Evolutionary conservation across 768 basidiomycete species (phyloP), one percentile per base, ranked within the genome.

Genomic region (Ephemerocybe angulata): DNA sequence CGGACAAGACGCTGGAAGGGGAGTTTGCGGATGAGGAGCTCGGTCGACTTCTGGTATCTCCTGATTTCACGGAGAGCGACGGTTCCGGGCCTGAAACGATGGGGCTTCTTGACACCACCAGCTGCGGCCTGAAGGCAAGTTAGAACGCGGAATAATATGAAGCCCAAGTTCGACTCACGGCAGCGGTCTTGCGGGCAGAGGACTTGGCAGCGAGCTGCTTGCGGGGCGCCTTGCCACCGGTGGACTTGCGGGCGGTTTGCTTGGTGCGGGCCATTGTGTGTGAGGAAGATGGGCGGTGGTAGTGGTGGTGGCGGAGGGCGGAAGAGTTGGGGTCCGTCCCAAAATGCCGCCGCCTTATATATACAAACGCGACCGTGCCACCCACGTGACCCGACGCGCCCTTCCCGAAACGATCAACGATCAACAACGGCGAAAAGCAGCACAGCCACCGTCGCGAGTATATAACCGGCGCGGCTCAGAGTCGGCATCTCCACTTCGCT

Each of bases 41-140:
- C 92, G 37, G 92, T 94, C 33, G 90, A 90, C 76, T 92, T 93
- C 72, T 94, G 90, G 76, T 93, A 93, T 58, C 90, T 82, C 68
- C 92, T 77, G 67, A 93, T 93, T 81, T 93, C 91, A 76, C 92
- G 90, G 66, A 95, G 87, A 55, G 93, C 93, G 70, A 95, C 93
- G 49, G 93, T 95, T 73, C 93, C 86, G 10, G 86, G 86, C 66
- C 86, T 77, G 82, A 91, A 94, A 56, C 91, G 80, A 82, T 94
- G 92, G 55, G 93, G 91, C 81, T 93, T 94, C 87, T 95, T 95
- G 58, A 95, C 92, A 80, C 93, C 93, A 74, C 93, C 92, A 60
- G 92, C 84, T 53, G 85, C 78, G 67, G 84, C 66, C 87, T 84
- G 62, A 71, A 57, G 25, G 24, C 30, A 35, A 66, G 72, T 72